phyloP scores from a whole-genome alignment of 495 filamentous ascomycete species.

The Lichenothelia convexa region DNA sequence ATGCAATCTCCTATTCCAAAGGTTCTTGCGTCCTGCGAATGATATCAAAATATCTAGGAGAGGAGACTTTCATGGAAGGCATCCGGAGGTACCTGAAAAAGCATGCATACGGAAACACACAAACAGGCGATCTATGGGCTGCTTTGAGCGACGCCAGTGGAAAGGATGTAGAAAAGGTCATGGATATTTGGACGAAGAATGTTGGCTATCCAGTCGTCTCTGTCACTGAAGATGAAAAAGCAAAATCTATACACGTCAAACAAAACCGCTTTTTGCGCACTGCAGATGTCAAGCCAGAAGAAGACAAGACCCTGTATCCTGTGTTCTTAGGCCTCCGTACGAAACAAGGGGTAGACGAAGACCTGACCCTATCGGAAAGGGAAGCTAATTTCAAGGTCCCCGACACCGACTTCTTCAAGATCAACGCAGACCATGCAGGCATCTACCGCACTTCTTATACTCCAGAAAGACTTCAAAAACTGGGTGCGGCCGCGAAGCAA shows the following conservation, averaged over 20 bases:
- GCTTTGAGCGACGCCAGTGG: slow-evolving; percentile 79
- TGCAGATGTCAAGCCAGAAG: slow-evolving; percentile 60
- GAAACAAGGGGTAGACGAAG: slow-evolving; percentile 43
- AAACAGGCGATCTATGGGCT: slow-evolving; percentile 82
- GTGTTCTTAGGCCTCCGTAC: slow-evolving; percentile 53
- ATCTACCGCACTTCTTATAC: slow-evolving; percentile 58
- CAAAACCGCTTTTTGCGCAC: slow-evolving; percentile 63
- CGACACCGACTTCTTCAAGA: slow-evolving; percentile 53
- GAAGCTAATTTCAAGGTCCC: slow-evolving; percentile 53
- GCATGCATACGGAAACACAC: slow-evolving; percentile 72
- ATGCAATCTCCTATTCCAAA: slow-evolving; percentile 95
- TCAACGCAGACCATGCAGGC: slow-evolving; percentile 60
- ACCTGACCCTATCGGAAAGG: slow-evolving; percentile 47
- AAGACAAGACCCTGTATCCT: slow-evolving; percentile 61
- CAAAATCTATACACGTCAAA: slow-evolving; percentile 44
- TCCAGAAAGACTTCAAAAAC: slow-evolving; percentile 46
- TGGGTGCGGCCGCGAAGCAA: slow-evolving; percentile 66
- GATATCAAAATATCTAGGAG: slow-evolving; percentile 90
- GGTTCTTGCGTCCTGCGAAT: slow-evolving; percentile 91
- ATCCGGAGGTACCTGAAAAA: slow-evolving; percentile 84
- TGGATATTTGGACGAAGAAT: slow-evolving; percentile 66
- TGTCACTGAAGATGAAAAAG: slow-evolving; percentile 40
- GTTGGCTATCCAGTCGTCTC: slow-evolving; percentile 57
- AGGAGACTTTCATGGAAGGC: slow-evolving; percentile 85
- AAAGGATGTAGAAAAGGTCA: slow-evolving; percentile 63